A percentile compares a stretch with the other conserved stretches of the same genome.
Conservation (phyloP, 768 basidiomycete genomes). For the Rhodotorula graminis region DNA sequence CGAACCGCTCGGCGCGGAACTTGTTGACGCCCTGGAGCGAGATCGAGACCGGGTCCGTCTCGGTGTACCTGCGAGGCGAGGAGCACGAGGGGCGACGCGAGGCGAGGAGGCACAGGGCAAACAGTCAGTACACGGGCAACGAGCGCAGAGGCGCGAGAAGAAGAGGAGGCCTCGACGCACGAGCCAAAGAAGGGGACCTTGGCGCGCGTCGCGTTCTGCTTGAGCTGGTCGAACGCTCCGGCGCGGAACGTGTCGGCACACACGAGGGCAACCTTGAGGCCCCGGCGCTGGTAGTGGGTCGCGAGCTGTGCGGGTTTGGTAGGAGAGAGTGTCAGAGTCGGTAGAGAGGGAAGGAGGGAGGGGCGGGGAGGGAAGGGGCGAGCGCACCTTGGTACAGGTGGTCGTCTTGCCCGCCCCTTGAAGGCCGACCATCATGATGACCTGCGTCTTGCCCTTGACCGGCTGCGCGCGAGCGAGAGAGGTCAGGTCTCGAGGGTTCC, state of each 20-base stretch:
- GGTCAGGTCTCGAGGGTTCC: background rate
- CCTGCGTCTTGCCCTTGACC: constrained; percentile 85
- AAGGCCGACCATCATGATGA: constrained; percentile 65
- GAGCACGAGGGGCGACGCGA: no score
- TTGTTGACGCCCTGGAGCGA: constrained; percentile 91
- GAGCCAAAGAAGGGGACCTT: constrained; percentile 99
- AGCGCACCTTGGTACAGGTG: constrained; percentile 77
- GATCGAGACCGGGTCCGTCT: constrained; percentile 93
- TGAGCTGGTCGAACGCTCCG: constrained; percentile 97
- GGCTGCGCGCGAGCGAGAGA: constrained; percentile 56
- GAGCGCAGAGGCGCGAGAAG: no score
- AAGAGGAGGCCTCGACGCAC: constrained; percentile 1
- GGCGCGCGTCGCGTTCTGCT: constrained; percentile 97
- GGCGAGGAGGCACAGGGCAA: no score
- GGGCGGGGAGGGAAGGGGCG: background rate
- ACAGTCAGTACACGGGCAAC: no score
- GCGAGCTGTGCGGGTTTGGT: constrained; percentile 59
- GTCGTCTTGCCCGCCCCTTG: constrained; percentile 77
- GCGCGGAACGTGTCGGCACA: constrained; percentile 99
- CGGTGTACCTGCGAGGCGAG: constrained; percentile 62
- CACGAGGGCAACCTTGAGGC: constrained; percentile 93
- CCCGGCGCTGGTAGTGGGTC: constrained; percentile 92
- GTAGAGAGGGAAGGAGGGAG: background rate
- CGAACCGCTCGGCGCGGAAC: constrained; percentile 97
- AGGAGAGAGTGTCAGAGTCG: background rate